These are phyloP conservation scores for Cruciata laevipes DNA, from an alignment of 257 asterid species.

Conservation along the genomic window DNA sequence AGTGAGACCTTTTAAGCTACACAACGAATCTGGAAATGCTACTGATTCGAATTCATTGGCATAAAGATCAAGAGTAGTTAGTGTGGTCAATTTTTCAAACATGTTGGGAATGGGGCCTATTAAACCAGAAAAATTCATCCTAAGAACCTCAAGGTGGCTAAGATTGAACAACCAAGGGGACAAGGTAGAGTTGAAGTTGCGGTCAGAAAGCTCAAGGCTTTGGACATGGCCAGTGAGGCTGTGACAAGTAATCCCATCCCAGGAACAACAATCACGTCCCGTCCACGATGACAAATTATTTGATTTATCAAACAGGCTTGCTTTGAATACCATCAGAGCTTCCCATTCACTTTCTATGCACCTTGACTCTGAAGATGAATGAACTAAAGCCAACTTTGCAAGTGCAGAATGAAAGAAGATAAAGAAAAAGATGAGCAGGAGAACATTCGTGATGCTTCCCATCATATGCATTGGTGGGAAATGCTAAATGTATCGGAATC, in stretches of 20 bases:
- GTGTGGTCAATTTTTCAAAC: neutral
- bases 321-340: neutral
- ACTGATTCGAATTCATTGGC: neutral
- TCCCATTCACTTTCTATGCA: neutral
- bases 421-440: too few species aligned
- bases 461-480: too few species aligned
- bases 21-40: neutral
- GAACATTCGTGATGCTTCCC: neutral
- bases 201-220: too few species aligned
- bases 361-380: neutral
- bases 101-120: neutral
- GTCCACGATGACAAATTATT: neutral
- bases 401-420: neutral
- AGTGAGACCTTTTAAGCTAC: neutral
- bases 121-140: neutral
- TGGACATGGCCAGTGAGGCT: too few species aligned
- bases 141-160: too few species aligned
- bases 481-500: too few species aligned
- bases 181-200: neutral
- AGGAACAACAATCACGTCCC: too few species aligned
- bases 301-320: neutral
- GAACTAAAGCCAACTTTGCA: neutral
- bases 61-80: neutral
- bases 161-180: constrained; percentile 16
- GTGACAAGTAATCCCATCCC: too few species aligned